phyloP scores from a whole-genome alignment of 495 filamentous ascomycete species.

The Tetracladium marchalianum region DNA sequence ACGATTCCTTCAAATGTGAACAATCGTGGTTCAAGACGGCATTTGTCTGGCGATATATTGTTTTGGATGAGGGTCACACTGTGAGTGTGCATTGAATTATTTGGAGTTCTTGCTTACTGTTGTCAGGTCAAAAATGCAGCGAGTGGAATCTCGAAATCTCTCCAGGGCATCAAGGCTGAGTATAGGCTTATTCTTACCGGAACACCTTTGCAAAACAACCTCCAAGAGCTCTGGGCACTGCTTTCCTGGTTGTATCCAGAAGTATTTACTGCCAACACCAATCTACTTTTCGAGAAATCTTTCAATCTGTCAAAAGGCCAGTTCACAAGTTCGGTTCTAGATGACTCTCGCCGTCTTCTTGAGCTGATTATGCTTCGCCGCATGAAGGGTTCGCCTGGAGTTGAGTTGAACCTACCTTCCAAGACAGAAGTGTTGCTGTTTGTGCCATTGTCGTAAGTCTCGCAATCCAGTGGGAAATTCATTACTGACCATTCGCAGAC shows the following conservation, averaged over 20 bases:
- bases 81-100: conserved; percentile 31
- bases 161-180: conserved; percentile 43
- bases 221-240: conserved; percentile 52
- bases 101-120: neutral
- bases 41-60: conserved; percentile 71
- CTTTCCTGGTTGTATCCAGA: conserved; percentile 56
- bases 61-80: conserved; percentile 81
- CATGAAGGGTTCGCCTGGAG: conserved; percentile 49
- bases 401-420: conserved; percentile 46
- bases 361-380: conserved; percentile 54
- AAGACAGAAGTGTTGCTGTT: conserved; percentile 53
- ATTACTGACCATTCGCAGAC: conserved; percentile 3
- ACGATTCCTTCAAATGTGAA: conserved; percentile 49
- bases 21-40: conserved; percentile 48
- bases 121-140: conserved; percentile 35
- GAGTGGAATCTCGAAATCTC: conserved; percentile 36
- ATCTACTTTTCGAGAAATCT: conserved; percentile 41
- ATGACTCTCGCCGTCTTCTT: conserved; percentile 41
- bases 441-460: conserved; percentile 38
- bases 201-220: conserved; percentile 57
- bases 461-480: too few relatives aligned
- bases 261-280: conserved; percentile 44
- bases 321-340: conserved; percentile 43
- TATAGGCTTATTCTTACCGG: conserved; percentile 53
- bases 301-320: conserved; percentile 49